Conservation (phyloP, 169 alveolate genomes). For the Besnoitia besnoiti region DNA sequence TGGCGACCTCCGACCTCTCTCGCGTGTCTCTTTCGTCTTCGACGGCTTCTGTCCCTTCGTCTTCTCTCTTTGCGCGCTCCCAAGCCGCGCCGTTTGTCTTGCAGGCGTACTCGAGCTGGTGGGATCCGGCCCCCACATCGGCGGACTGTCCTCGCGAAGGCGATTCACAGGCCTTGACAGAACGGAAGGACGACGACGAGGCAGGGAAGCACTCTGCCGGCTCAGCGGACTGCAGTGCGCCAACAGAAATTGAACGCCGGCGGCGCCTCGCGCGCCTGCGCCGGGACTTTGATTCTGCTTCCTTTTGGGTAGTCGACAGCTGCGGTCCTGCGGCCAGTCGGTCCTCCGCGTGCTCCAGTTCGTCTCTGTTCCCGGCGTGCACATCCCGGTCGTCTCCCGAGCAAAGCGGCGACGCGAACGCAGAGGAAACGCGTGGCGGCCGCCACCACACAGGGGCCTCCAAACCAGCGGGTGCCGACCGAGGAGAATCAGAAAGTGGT, state of each 20-base stretch:
- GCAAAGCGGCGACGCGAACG: too few species aligned
- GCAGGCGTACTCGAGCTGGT: neutral
- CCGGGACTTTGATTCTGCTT: neutral
- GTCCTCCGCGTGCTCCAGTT: too few species aligned
- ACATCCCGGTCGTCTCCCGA: too few species aligned
- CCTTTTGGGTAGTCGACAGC: neutral
- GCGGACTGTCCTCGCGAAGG: too few species aligned
- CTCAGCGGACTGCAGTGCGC: neutral
- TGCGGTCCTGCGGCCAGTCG: too few species aligned
- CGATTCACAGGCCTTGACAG: too few species aligned
- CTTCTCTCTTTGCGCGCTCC: neutral
- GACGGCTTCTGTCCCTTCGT: neutral
- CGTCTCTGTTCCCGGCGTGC: too few species aligned
- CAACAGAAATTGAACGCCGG: neutral
- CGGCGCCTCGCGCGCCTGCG: neutral
- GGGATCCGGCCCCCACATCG: neutral
- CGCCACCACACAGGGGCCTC: too few species aligned
- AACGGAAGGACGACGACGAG: neutral
- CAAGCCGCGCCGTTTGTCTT: neutral
- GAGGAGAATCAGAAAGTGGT: neutral
- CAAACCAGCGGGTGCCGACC: neutral
- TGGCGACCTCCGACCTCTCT: too few species aligned
- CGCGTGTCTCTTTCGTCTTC: too few species aligned
- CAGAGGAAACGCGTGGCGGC: too few species aligned
- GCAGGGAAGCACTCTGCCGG: neutral